phyloP scores from a whole-genome alignment of 441 rosid genomes.

The Biscutella auriculata region DNA sequence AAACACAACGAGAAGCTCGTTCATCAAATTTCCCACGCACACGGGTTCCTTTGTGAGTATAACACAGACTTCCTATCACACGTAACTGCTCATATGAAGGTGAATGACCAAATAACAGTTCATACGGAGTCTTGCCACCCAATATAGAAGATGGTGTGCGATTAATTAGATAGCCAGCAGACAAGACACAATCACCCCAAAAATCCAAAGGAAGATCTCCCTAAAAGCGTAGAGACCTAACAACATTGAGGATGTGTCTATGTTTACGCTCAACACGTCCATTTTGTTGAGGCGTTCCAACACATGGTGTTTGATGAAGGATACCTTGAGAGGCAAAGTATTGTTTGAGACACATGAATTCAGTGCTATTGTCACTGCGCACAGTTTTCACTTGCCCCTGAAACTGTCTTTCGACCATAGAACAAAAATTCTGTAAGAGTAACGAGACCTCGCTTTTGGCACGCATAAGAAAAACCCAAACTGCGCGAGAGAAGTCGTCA shows the following conservation, averaged over 20 bases:
- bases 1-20: too few species aligned
- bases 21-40: too few species aligned
- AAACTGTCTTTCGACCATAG: neutral
- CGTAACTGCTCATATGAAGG: too few species aligned
- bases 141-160: neutral
- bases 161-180: neutral
- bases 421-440: neutral
- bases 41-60: too few species aligned
- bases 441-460: neutral
- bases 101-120: too few species aligned
- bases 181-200: too few species aligned
- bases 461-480: neutral
- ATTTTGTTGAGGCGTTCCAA: neutral
- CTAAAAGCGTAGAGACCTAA: neutral
- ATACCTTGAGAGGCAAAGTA: neutral
- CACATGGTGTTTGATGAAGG: neutral
- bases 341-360: neutral
- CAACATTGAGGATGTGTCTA: too few species aligned
- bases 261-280: too few species aligned
- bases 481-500: neutral
- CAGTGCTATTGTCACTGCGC: neutral
- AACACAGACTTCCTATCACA: too few species aligned
- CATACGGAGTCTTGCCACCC: too few species aligned
- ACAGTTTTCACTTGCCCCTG: neutral
- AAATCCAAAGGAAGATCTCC: neutral